Conservation (phyloP, 2,329 filamentous ascomycete genomes). For the Verticillium nubilum region DNA sequence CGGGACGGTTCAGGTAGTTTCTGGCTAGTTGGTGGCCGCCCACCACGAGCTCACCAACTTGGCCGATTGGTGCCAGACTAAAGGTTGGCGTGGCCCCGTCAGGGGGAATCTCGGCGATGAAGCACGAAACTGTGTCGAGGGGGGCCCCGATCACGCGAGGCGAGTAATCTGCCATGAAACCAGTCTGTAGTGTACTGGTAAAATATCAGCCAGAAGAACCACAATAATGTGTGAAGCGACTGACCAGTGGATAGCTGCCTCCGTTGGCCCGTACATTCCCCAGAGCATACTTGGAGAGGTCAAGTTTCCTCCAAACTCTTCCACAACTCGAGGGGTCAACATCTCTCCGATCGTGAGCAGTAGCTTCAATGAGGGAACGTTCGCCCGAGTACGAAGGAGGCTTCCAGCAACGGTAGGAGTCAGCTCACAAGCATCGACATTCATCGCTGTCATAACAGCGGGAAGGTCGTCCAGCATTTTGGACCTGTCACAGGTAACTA, state of each 20-base stretch:
- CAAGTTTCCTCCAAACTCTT: slow-evolving; percentile 66
- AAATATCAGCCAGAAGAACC: neutral
- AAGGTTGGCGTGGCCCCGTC: slow-evolving; percentile 16
- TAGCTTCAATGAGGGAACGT: slow-evolving; percentile 62
- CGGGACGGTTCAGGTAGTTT: slow-evolving; percentile 75
- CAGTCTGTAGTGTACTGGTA: slow-evolving; percentile 62
- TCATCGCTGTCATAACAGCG: slow-evolving; percentile 54
- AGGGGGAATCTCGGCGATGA: slow-evolving; percentile 52
- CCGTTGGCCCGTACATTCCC: slow-evolving; percentile 93
- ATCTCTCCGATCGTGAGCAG: slow-evolving; percentile 90
- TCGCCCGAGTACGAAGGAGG: slow-evolving; percentile 60
- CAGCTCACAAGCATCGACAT: slow-evolving; percentile 79
- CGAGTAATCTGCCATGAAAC: slow-evolving; percentile 49
- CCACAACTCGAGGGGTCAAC: slow-evolving; percentile 71
- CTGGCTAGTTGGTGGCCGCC: slow-evolving; percentile 75
- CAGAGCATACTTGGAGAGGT: slow-evolving; percentile 62
- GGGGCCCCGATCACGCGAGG: slow-evolving; percentile 71
- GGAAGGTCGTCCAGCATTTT: slow-evolving; percentile 73
- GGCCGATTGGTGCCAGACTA: slow-evolving; percentile 56
- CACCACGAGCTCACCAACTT: slow-evolving; percentile 74
- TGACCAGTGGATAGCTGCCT: slow-evolving; percentile 81
- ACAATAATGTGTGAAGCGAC: slow-evolving; percentile 8
- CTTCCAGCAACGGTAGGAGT: slow-evolving; percentile 84
- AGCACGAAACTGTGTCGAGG: slow-evolving; percentile 75
- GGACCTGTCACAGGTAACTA: slow-evolving; percentile 65